Conservation (phyloP, 345 rosid genomes). For the Excoecaria cochinchinensis region DNA sequence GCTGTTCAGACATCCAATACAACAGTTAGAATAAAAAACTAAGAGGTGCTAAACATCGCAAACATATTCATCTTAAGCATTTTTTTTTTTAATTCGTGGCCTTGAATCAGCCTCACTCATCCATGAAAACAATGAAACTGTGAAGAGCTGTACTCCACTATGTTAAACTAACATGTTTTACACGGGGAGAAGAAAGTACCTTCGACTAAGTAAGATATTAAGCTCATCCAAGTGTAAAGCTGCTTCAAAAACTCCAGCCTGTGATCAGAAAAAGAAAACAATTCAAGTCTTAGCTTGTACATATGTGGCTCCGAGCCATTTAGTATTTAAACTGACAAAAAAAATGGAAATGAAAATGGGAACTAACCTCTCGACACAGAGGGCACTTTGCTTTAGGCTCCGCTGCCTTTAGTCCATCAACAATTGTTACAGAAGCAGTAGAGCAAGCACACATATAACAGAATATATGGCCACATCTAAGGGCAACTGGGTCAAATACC, state of each 20-base stretch:
- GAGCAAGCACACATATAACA: conserved; percentile 94
- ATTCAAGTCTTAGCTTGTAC: not conserved
- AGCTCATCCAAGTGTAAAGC: conserved; percentile 86
- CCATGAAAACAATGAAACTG: not conserved
- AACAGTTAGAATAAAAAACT: not conserved
- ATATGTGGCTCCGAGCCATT: not conserved
- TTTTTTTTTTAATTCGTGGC: not conserved
- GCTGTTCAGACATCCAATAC: conserved; percentile 37
- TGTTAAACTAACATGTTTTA: not conserved
- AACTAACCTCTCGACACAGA: conserved; percentile 77
- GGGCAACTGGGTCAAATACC: conserved; percentile 85
- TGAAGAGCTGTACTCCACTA: not conserved
- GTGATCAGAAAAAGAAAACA: not conserved
- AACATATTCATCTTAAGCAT: not conserved
- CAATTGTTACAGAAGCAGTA: conserved; percentile 79
- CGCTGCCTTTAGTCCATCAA: conserved; percentile 71
- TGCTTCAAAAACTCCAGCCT: conserved; percentile 68
- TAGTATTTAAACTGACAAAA: not conserved
- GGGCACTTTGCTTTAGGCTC: conserved; percentile 75
- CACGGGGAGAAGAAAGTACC: conserved; percentile 37
- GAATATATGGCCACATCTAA: conserved; percentile 89
- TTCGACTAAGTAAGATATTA: conserved; percentile 54
- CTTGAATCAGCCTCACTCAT: too few species aligned
- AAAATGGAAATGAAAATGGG: not conserved
- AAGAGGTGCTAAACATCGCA: not conserved